phyloP scores from a whole-genome alignment of 129 eudicot species.

The Rutidosis leptorrhynchoides region DNA sequence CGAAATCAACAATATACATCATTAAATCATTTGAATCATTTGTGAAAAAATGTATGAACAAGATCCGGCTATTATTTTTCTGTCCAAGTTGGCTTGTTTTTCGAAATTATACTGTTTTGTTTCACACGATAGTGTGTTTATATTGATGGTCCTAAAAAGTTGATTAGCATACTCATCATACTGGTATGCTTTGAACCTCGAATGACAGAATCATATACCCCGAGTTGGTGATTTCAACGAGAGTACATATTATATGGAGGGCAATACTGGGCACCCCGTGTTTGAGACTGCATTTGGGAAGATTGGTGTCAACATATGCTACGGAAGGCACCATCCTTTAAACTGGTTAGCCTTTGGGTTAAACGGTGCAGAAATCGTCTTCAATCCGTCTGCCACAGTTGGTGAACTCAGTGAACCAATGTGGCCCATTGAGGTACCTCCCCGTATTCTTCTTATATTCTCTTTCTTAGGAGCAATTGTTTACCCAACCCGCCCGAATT shows the following conservation, averaged over 20 bases:
- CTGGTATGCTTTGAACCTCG: slow-evolving; percentile 12
- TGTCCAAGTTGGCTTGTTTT: background rate
- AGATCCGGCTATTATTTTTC: background rate
- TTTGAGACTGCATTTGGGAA: slow-evolving; percentile 90
- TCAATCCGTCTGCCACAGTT: slow-evolving; percentile 97
- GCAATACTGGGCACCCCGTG: slow-evolving; percentile 96
- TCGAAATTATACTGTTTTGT: background rate
- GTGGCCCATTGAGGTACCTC: slow-evolving; percentile 95
- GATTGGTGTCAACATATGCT: slow-evolving; percentile 91
- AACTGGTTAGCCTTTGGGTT: slow-evolving; percentile 96
- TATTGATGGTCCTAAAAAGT: background rate
- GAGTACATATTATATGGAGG: slow-evolving; percentile 99
- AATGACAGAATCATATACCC: slow-evolving; percentile 90
- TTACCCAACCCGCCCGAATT: background rate
- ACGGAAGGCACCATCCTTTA: slow-evolving; percentile 98
- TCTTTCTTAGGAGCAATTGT: slow-evolving; percentile 5
- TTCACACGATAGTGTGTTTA: background rate
- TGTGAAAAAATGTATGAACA: background rate
- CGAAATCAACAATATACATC: background rate
- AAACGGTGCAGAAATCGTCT: slow-evolving; percentile 96
- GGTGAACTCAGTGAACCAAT: slow-evolving; percentile 99
- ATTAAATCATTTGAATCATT: background rate
- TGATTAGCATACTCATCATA: background rate
- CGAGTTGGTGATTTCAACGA: slow-evolving; percentile 97
- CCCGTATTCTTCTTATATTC: background rate